These are phyloP conservation scores for Cyberlindnera maclurae DNA, from an alignment of 805 yeast species.

Conservation along the genomic window DNA sequence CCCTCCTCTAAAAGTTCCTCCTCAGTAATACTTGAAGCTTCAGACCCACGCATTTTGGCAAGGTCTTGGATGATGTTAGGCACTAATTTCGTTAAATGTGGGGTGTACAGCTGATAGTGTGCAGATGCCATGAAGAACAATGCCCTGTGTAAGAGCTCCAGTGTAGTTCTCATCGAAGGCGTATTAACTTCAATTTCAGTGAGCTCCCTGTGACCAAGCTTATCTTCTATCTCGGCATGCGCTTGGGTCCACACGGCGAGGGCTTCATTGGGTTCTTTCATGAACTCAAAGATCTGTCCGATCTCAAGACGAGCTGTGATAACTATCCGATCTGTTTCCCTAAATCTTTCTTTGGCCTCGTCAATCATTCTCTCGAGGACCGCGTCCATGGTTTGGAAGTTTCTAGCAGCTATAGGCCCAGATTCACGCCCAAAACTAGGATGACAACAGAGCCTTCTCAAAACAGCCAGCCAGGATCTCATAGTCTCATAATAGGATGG, in stretches of 20 bases:
- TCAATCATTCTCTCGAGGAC: constrained; percentile 61
- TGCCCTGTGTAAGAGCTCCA: constrained; percentile 64
- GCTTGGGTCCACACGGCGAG: constrained; percentile 37
- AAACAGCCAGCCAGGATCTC: constrained; percentile 59
- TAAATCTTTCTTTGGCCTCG: constrained; percentile 43
- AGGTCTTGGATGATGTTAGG: constrained; percentile 19
- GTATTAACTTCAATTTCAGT: constrained; percentile 18
- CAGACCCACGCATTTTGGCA: constrained; percentile 3
- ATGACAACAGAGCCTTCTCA: constrained; percentile 81
- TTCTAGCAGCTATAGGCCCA: constrained; percentile 1
- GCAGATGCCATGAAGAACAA: constrained; percentile 74
- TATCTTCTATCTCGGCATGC: constrained; percentile 3
- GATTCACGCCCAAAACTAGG: constrained; percentile 38
- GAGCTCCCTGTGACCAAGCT: constrained; percentile 5
- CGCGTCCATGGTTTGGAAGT: constrained; percentile 49
- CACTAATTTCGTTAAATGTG: constrained; percentile 22
- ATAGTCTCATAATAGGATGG: constrained; percentile 35
- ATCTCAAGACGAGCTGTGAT: constrained; percentile 41
- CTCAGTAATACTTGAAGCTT: constrained; percentile 6
- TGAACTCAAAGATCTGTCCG: constrained; percentile 65
- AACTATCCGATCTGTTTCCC: constrained; percentile 41
- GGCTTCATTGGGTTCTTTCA: constrained; percentile 45
- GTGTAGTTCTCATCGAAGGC: constrained; percentile 33
- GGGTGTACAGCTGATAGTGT: constrained; percentile 48
- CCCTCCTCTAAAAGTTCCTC: constrained; percentile 22